Conservation (phyloP, 495 filamentous ascomycete genomes). For the Aspergillus avenaceus region DNA sequence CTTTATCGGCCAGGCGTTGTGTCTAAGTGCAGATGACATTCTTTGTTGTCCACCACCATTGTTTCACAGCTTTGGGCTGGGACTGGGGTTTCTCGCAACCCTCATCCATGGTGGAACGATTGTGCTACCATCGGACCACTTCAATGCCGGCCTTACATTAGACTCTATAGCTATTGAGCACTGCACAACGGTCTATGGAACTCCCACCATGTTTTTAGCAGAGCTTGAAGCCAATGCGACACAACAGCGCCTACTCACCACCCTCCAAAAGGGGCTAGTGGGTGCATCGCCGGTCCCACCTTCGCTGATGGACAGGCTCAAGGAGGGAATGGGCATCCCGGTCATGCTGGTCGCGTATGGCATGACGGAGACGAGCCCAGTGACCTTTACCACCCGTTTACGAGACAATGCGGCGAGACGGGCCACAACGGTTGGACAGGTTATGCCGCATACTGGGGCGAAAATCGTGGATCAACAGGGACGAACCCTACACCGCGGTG, state of each 20-base stretch:
- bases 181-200: neutral
- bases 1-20: neutral
- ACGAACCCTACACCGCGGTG: constrained; percentile 44
- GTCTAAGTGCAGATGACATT: neutral
- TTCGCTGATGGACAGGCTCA: neutral
- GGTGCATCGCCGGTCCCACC: neutral
- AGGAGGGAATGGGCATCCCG: neutral
- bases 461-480: constrained; percentile 66
- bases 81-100: neutral
- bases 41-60: neutral
- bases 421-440: constrained; percentile 60
- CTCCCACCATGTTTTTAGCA: neutral
- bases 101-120: neutral
- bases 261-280: neutral
- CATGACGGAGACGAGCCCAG: constrained; percentile 6
- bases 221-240: neutral
- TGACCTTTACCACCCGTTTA: neutral
- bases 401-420: neutral
- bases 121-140: constrained; percentile 1
- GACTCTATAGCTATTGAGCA: neutral
- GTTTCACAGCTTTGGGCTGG: neutral
- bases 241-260: neutral
- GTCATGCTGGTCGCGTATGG: constrained; percentile 5
- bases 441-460: constrained; percentile 68
- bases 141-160: neutral